Conservation (phyloP, 1,284 basidiomycete species). For the Grifola frondosa region DNA sequence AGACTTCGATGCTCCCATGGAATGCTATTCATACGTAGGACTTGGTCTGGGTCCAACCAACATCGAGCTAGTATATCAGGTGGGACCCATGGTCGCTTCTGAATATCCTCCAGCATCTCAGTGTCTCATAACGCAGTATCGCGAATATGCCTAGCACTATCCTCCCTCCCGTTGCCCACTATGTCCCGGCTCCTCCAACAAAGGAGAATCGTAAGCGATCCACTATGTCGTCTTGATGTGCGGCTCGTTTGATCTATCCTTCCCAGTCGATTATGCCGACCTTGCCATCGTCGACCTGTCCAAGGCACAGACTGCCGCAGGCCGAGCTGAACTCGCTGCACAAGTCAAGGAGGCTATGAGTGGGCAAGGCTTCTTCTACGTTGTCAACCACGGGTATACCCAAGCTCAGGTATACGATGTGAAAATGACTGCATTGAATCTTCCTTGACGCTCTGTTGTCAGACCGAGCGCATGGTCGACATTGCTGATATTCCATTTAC, state of each 20-base stretch:
- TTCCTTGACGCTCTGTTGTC: slow-evolving; percentile 8
- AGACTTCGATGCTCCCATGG: no score
- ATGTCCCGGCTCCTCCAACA: slow-evolving; percentile 23
- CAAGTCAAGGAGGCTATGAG: slow-evolving; percentile 59
- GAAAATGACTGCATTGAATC: no score
- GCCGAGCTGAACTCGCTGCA: slow-evolving; percentile 36
- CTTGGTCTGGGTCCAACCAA: no score
- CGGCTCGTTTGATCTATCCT: neutral
- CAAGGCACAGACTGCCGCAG: slow-evolving; percentile 46
- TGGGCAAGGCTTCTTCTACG: slow-evolving; percentile 63
- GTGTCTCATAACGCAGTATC: no score
- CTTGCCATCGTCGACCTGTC: slow-evolving; percentile 68
- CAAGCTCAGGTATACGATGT: slow-evolving; percentile 46
- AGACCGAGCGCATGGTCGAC: slow-evolving; percentile 54
- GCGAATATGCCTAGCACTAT: slow-evolving; percentile 14
- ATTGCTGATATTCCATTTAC: slow-evolving; percentile 61
- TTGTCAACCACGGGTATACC: slow-evolving; percentile 57
- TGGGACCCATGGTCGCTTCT: no score
- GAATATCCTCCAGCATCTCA: no score
- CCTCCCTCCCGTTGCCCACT: slow-evolving; percentile 19
- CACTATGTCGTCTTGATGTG: neutral
- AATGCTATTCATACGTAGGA: no score
- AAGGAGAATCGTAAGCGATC: slow-evolving; percentile 24
- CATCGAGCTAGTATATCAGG: no score
- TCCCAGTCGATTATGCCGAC: slow-evolving; percentile 65